These are phyloP conservation scores for Hepatocystis sp. DNA, from an alignment of 169 alveolate species.

Conservation along the genomic window DNA sequence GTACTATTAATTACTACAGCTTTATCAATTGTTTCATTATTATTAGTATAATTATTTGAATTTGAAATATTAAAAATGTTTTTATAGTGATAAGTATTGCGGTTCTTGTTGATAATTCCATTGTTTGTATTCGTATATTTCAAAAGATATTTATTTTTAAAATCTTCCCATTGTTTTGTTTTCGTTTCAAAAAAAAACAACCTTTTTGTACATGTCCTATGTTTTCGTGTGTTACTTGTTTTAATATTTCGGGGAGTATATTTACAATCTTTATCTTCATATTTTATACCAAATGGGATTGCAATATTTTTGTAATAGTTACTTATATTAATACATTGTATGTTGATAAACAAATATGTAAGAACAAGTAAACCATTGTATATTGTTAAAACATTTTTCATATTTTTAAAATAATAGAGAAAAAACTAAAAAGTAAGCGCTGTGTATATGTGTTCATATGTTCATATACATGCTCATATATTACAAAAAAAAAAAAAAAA, in stretches of 20 bases:
- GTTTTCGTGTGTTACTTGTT: no score
- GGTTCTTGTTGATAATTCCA: no score
- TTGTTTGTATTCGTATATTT: no score
- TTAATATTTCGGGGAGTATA: no score
- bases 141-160: no score
- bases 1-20: constrained; percentile 47
- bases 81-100: no score
- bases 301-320: no score
- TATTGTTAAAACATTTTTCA: constrained; percentile 50
- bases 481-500: neutral
- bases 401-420: constrained; percentile 4
- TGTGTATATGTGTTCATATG: neutral
- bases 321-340: neutral
- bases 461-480: neutral
- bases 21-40: constrained; percentile 29
- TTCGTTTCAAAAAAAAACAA: no score
- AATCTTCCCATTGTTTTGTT: no score
- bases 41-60: neutral
- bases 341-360: neutral
- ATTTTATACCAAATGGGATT: no score
- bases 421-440: neutral
- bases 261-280: no score
- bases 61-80: constrained; percentile 7
- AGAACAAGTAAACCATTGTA: constrained; percentile 11
- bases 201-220: no score